phyloP scores from a whole-genome alignment of 2,329 filamentous ascomycete species.

The Fusarium sp. region DNA sequence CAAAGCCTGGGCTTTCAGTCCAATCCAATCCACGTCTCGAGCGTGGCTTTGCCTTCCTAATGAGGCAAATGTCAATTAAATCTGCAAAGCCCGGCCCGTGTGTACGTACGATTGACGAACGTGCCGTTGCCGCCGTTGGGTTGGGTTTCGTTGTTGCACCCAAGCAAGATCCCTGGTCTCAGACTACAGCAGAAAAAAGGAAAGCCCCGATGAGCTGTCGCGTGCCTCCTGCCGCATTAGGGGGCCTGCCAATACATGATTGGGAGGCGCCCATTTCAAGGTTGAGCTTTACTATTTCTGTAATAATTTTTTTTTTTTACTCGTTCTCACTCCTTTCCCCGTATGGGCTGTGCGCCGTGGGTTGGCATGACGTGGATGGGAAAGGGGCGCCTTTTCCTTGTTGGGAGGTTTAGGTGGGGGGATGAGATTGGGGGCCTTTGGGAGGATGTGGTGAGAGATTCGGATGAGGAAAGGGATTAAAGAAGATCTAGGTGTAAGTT shows the following conservation, averaged over 20 bases:
- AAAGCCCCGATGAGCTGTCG: constrained; percentile 12
- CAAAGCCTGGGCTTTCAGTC: neutral
- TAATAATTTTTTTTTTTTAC: constrained; percentile 24
- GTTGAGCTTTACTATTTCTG: constrained; percentile 52
- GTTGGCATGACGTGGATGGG: constrained; percentile 25
- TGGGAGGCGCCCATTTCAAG: constrained; percentile 16
- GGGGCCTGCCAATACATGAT: constrained; percentile 27
- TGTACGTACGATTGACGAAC: neutral
- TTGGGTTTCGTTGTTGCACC: neutral
- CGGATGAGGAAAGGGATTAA: neutral
- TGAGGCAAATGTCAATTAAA: constrained; percentile 26
- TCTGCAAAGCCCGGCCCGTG: neutral
- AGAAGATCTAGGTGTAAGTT: neutral
- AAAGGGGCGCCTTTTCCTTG: constrained; percentile 33
- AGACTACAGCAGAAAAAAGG: constrained; percentile 21
- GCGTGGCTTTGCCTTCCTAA: constrained; percentile 11
- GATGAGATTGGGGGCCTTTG: constrained; percentile 11
- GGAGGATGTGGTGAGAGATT: neutral
- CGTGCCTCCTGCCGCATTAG: constrained; percentile 35
- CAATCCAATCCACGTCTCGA: neutral
- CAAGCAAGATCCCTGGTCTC: constrained; percentile 5
- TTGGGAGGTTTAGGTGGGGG: constrained; percentile 37
- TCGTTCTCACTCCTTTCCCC: neutral
- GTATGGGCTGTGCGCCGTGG: neutral
- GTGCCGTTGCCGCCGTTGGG: neutral